Evolutionary conservation across 2,329 filamentous ascomycete species (phyloP).

Genomic region (Rugonectria rugulosa): DNA sequence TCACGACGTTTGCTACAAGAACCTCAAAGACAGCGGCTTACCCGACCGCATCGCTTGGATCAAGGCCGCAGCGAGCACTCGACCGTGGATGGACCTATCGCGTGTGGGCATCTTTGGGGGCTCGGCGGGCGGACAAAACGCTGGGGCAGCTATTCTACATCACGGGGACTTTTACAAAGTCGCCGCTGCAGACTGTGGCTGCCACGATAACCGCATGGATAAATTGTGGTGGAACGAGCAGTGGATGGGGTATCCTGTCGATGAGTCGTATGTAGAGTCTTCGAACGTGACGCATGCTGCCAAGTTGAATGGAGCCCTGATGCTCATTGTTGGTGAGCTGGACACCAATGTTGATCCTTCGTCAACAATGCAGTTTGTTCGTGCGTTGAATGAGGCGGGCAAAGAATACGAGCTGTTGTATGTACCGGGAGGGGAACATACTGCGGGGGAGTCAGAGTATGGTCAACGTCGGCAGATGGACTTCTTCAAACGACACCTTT

Average conservation of each 20-base stretch:
- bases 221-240: constrained; percentile 43
- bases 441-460: constrained; percentile 22
- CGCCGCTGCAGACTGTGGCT: constrained; percentile 38
- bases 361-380: constrained; percentile 40
- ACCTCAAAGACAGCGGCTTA: constrained; percentile 39
- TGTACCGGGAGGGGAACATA: constrained; percentile 35
- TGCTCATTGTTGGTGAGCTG: constrained; percentile 41
- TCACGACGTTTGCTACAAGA: constrained; percentile 42
- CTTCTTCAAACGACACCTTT: constrained; percentile 28
- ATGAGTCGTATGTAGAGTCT: constrained; percentile 37
- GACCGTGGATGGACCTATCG: constrained; percentile 39
- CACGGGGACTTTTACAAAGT: constrained; percentile 41
- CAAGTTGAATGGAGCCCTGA: constrained; percentile 37
- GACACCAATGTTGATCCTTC: constrained; percentile 42
- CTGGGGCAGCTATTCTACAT: constrained; percentile 37
- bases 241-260: constrained; percentile 45
- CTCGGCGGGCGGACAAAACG: constrained; percentile 43
- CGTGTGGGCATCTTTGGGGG: constrained; percentile 40
- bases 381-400: constrained; percentile 36
- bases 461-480: constrained; percentile 29
- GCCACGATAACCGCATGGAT: constrained; percentile 44
- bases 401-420: constrained; percentile 42
- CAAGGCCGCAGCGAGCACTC: constrained; percentile 34
- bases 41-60: constrained; percentile 42
- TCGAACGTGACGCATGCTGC: constrained; percentile 40